Evolutionary conservation across 352 stramenopile species (phyloP), one percentile per base, ranked within the genome.

Genomic region (Phytophthora constricta): DNA sequence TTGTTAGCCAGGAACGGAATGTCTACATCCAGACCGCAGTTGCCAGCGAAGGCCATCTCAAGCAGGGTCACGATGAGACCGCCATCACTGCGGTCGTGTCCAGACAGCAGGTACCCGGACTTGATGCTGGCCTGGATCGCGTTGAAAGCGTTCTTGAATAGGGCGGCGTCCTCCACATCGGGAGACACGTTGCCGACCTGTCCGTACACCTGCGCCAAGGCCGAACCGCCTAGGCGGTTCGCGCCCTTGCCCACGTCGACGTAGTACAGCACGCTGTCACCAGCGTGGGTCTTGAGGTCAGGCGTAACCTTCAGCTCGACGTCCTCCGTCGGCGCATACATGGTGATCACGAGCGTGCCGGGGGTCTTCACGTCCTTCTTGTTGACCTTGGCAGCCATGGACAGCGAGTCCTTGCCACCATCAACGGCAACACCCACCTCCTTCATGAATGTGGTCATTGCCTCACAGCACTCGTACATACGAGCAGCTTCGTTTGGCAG

Each of bases 31-130:
- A 99, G 76, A 33, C 97, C 97, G 68, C 97, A 99, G 82, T 99
- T 99, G 55, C 98, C 98, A 20, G 96, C 93, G 72, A 99, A 99
- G 1, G 97, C 96, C 98, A 99, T 99, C 79, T 99, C 98, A 14
- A 99, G 70, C 9, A 99, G 76, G 20, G 95, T 91, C 8, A 97
- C 91, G 25, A 98, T 84, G 22, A 99, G 83, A 70, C 98, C 98
- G 68, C 98, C 98, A 80, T 99, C 98, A 48, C 94, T 99, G 66
- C 97, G 89, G 77, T 99, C 98, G 80, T 99, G 98, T n/a, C 97
- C 97, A 54, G 98, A 92, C 2, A 98, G 84, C 33, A 99, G 71
- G 26, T 91, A 79, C 26, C 86, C 68, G 41, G 96, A 85, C 68
- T 98, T 96, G 65, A 99, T 80, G 83, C 65, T 96, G 31, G 65